Percentiles rank a stretch among this genome's conserved stretches.
These are phyloP conservation scores for Spathaspora passalidarum DNA, from an alignment of 805 yeast genomes.

Conservation along the genomic window DNA sequence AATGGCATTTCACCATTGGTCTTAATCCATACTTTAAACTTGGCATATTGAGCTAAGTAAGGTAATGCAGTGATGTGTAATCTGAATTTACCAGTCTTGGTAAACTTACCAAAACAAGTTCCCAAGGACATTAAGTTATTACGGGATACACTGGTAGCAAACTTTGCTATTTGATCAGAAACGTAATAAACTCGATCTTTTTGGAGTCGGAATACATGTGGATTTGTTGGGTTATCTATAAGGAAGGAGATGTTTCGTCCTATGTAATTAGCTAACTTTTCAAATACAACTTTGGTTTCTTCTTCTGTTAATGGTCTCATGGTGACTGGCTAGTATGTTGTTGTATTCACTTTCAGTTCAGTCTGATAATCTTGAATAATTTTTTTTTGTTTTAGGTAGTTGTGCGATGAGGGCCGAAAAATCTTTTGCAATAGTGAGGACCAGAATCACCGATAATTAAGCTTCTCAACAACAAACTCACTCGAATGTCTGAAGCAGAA, in stretches of 20 bases:
- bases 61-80: slow-evolving; percentile 90
- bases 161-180: slow-evolving; percentile 72
- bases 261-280: slow-evolving; percentile 91
- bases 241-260: slow-evolving; percentile 92
- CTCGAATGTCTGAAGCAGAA: slow-evolving; percentile 4
- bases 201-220: slow-evolving; percentile 93
- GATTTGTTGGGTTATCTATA: slow-evolving; percentile 81
- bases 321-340: background rate
- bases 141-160: slow-evolving; percentile 90
- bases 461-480: background rate
- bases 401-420: slow-evolving; percentile 3
- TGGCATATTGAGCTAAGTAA: slow-evolving; percentile 80
- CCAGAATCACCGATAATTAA: background rate
- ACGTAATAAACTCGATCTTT: slow-evolving; percentile 96
- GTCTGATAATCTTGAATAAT: background rate
- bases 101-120: slow-evolving; percentile 91
- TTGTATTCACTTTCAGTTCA: background rate
- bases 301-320: slow-evolving; percentile 97
- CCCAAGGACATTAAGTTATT: slow-evolving; percentile 90
- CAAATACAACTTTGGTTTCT: slow-evolving; percentile 94
- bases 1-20: slow-evolving; percentile 98
- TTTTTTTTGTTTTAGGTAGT: background rate
- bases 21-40: slow-evolving; percentile 94
- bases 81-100: slow-evolving; percentile 95
- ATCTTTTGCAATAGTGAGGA: background rate